Percentiles rank a stretch among this genome's conserved stretches.
These are phyloP conservation scores for Bipolaris victoriae DNA, from an alignment of 2,329 filamentous ascomycete genomes.

Conservation along the genomic window DNA sequence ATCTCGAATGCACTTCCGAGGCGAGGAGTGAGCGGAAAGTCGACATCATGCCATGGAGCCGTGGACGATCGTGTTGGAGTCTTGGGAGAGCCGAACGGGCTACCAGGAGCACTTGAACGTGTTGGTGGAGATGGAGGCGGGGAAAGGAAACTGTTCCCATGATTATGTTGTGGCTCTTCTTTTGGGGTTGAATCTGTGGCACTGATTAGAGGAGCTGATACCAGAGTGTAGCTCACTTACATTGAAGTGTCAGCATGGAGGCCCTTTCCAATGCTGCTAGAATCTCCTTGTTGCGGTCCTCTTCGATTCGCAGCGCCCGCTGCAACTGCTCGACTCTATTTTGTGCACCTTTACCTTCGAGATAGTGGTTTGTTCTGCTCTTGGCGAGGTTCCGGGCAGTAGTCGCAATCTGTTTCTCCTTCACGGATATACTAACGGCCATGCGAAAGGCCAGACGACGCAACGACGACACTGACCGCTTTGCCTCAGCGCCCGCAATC, in stretches of 20 bases:
- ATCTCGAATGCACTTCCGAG: slow-evolving; percentile 30
- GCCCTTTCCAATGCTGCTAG: slow-evolving; percentile 46
- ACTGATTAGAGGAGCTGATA: slow-evolving; percentile 10
- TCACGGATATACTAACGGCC: slow-evolving; percentile 49
- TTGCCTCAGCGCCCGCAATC: slow-evolving; percentile 42
- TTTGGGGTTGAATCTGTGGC: slow-evolving; percentile 36
- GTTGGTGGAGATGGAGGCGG: slow-evolving; percentile 45
- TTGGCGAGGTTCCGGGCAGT: slow-evolving; percentile 41
- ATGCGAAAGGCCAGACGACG: slow-evolving; percentile 48
- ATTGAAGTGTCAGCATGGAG: slow-evolving; percentile 47
- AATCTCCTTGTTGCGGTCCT: slow-evolving; percentile 47
- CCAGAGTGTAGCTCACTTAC: slow-evolving; percentile 22
- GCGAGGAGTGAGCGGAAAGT: slow-evolving; percentile 30
- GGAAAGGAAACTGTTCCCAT: slow-evolving; percentile 36
- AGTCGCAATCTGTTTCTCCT: slow-evolving; percentile 47
- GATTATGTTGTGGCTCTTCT: slow-evolving; percentile 25
- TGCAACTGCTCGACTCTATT: slow-evolving; percentile 44
- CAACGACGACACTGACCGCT: slow-evolving; percentile 43
- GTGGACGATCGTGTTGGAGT: slow-evolving; percentile 34
- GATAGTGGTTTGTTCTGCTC: slow-evolving; percentile 41
- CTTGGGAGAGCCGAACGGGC: slow-evolving; percentile 22
- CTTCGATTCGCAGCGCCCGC: slow-evolving; percentile 40
- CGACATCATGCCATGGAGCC: slow-evolving; percentile 32
- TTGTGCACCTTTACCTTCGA: slow-evolving; percentile 40
- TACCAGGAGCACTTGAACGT: slow-evolving; percentile 25